These are phyloP conservation scores for Podospora tetraspora DNA, from an alignment of 495 filamentous ascomycete species.

Conservation along the genomic window DNA sequence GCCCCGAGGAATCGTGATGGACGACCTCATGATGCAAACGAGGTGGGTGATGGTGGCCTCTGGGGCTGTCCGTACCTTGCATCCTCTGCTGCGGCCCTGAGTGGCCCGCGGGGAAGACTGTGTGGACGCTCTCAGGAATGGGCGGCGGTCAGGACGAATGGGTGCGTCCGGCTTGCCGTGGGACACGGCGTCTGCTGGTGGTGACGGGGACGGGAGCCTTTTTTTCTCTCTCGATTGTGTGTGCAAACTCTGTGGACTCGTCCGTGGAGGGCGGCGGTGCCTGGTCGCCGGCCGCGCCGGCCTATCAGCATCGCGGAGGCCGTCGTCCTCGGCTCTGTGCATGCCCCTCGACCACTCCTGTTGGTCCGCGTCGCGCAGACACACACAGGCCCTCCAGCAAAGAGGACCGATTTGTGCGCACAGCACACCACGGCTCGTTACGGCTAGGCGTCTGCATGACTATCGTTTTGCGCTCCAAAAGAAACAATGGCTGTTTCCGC, in stretches of 20 bases:
- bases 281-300: slow-evolving; percentile 17
- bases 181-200: slow-evolving; percentile 22
- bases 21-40: slow-evolving; percentile 17
- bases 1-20: slow-evolving; percentile 16
- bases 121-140: slow-evolving; percentile 21
- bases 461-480: slow-evolving; percentile 9
- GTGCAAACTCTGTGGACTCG: slow-evolving; percentile 26
- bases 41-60: slow-evolving; percentile 21
- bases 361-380: slow-evolving; percentile 18
- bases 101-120: slow-evolving; percentile 17
- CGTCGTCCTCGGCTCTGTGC: slow-evolving; percentile 28
- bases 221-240: neutral
- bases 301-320: slow-evolving; percentile 27
- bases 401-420: slow-evolving; percentile 13
- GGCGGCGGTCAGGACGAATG: slow-evolving; percentile 29
- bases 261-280: slow-evolving; percentile 17
- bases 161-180: slow-evolving; percentile 26
- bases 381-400: slow-evolving; percentile 9
- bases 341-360: slow-evolving; percentile 21
- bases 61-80: slow-evolving; percentile 29
- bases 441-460: slow-evolving; percentile 18
- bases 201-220: slow-evolving; percentile 12
- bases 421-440: slow-evolving; percentile 13
- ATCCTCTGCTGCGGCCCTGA: slow-evolving; percentile 22
- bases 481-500: neutral